These are phyloP conservation scores for Mortierella sp. DNA, from an alignment of 371 early-diverging fungal species.

Conservation along the genomic window DNA sequence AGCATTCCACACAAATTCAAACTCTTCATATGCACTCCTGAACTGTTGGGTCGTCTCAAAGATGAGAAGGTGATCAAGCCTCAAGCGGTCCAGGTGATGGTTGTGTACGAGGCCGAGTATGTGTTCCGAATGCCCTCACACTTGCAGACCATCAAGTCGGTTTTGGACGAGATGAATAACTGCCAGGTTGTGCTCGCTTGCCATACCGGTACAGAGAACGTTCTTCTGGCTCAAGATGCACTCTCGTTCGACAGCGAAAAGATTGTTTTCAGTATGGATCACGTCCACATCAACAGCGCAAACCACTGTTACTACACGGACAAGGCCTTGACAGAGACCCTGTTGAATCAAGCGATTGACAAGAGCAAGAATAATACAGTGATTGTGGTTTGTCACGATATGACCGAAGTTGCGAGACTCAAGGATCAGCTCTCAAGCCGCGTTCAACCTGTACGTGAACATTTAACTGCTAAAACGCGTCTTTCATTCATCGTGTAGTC, in stretches of 20 bases:
- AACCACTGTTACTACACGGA: conserved; percentile 21
- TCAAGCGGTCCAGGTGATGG: conserved; percentile 11
- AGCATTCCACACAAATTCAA: conserved; percentile 1
- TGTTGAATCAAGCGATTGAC: conserved; percentile 16
- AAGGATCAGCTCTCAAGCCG: conserved; percentile 10
- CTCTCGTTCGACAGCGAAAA: conserved; percentile 16
- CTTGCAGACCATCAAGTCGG: conserved; percentile 4
- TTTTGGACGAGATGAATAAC: conserved; percentile 2
- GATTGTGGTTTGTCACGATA: conserved; percentile 33
- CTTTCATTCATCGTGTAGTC: not conserved
- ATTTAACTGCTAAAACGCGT: not conserved
- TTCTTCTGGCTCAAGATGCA: conserved; percentile 8
- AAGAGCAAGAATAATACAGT: conserved; percentile 17
- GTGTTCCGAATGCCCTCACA: conserved; percentile 3
- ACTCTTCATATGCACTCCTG: conserved; percentile 24
- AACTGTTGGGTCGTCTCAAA: conserved; percentile 15
- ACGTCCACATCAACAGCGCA: conserved; percentile 12
- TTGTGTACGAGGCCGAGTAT: conserved; percentile 49
- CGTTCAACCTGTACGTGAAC: conserved; percentile 18
- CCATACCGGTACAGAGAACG: conserved; percentile 23
- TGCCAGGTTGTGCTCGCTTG: conserved; percentile 37
- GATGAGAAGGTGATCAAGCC: conserved; percentile 8
- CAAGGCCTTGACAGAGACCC: not conserved
- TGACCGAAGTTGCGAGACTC: conserved; percentile 3
- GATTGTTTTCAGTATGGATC: conserved; percentile 28